Evolutionary conservation across 2,329 filamentous ascomycete species (phyloP), one percentile per base, ranked within the genome.

Genomic region (Xylaria multiplex): DNA sequence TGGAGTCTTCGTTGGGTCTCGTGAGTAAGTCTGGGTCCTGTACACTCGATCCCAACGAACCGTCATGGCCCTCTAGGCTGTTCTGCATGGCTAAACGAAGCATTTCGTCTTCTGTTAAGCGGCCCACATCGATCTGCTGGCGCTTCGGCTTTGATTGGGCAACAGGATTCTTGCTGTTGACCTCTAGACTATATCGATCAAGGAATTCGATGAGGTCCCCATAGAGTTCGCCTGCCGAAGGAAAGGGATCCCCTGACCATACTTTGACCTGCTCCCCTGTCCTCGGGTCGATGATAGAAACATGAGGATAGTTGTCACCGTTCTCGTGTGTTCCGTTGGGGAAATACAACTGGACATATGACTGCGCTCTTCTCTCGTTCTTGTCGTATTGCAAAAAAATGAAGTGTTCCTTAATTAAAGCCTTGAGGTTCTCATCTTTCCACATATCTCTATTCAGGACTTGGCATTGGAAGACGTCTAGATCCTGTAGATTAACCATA

Each of bases 91-190:
- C 96, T 86, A 97, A 90, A 78, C 97, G 91, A 72, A 99, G 82
- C 93, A 97, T 97, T 81, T 99, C 94, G 56, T 98, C 94, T 77
- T 99, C 96, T 0, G 93, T 97, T 90, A 99, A 95, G 45, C 91
- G 89, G 65, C 91, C 91, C 1, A 97, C 87, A 70, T 95, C 92
- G 61, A 92, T 84, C 58, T 87, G 84, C 75, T 90, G 90, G 52
- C 87, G 83, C 75, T 93, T 91, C 2, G 89, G 85, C 78, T 92
- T 93, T 60, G 90, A 84, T 76, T 89, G 91, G 27, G 93, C 91
- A 4, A 99, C 93, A 0, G 96, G 96, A 75, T 99, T 99, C 81
- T 96, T 97, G 77, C 91, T 95, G 74, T 93, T 91, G 50, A 88
- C 88, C 35, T 91, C 93, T 57, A 99, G 83, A 76, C 94, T 97